These are phyloP conservation scores for Phymatotrichopsis omnivora DNA, from an alignment of 2,329 filamentous ascomycete genomes.

Conservation along the genomic window DNA sequence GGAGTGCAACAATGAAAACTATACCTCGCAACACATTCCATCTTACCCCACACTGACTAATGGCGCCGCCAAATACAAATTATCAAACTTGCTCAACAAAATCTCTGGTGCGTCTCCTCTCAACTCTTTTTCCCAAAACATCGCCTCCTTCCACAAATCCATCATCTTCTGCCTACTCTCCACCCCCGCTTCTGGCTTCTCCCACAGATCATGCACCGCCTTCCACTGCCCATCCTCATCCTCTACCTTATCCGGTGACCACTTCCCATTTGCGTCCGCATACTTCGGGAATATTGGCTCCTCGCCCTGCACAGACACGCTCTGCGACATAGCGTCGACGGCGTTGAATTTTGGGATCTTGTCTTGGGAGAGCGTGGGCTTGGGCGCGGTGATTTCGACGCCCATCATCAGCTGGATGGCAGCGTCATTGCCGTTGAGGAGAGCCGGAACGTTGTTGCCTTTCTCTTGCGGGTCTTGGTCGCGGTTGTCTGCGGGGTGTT, in stretches of 20 bases:
- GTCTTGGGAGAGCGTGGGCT: conserved; percentile 11
- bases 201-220: conserved; percentile 9
- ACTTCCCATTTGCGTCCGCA: conserved; percentile 2
- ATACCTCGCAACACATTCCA: no score
- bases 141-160: conserved; percentile 7
- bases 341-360: conserved; percentile 19
- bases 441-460: conserved; percentile 4
- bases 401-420: conserved; percentile 17
- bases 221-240: conserved; percentile 5
- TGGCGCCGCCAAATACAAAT: conserved; percentile 12
- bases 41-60: conserved; percentile 5
- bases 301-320: not conserved
- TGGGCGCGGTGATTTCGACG: conserved; percentile 9
- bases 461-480: conserved; percentile 5
- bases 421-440: conserved; percentile 2
- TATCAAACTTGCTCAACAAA: conserved; percentile 7
- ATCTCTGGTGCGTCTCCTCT: not conserved
- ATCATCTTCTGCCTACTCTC: conserved; percentile 12
- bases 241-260: conserved; percentile 4
- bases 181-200: conserved; percentile 8
- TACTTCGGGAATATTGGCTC: conserved; percentile 5
- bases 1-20: no score
- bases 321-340: conserved; percentile 6
- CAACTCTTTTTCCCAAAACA: conserved; percentile 8
- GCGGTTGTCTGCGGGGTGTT: conserved; percentile 8